These are phyloP conservation scores for Fagus sylvatica DNA, from an alignment of 306 rosid genomes.

Conservation along the genomic window DNA sequence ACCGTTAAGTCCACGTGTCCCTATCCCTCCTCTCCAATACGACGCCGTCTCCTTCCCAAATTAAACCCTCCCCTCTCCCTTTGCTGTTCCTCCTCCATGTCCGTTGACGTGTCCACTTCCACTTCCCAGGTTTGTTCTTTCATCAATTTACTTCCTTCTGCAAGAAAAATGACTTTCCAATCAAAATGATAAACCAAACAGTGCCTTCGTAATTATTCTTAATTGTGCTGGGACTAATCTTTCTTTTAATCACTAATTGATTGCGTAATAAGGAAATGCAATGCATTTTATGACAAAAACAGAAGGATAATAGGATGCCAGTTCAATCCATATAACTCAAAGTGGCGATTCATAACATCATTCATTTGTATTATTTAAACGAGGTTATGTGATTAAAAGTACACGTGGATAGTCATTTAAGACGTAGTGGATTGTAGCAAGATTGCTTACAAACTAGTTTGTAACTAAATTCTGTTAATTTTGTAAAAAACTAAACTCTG, in stretches of 20 bases:
- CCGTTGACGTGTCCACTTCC: conserved; percentile 38
- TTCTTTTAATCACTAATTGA: not conserved
- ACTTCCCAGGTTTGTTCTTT: conserved; percentile 53
- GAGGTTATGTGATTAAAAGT: too few species aligned
- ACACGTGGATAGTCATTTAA: too few species aligned
- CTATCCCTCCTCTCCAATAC: conserved; percentile 23
- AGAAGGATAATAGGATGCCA: not conserved
- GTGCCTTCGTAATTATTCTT: not conserved
- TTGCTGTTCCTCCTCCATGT: conserved; percentile 26
- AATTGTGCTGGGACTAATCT: not conserved
- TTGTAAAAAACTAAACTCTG: not conserved
- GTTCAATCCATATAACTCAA: too few species aligned
- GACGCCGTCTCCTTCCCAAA: conserved; percentile 24
- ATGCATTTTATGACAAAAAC: not conserved
- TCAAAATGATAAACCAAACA: not conserved
- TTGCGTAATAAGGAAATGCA: not conserved
- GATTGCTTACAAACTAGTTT: too few species aligned
- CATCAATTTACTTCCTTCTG: not conserved
- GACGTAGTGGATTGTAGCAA: too few species aligned
- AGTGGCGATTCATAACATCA: too few species aligned
- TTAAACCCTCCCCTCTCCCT: conserved; percentile 17
- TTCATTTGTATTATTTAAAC: too few species aligned
- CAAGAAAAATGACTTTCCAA: not conserved
- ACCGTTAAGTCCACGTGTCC: not conserved
- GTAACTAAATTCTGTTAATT: not conserved